phyloP scores from a whole-genome alignment of 441 rosid species.

The Capsella rubella region DNA sequence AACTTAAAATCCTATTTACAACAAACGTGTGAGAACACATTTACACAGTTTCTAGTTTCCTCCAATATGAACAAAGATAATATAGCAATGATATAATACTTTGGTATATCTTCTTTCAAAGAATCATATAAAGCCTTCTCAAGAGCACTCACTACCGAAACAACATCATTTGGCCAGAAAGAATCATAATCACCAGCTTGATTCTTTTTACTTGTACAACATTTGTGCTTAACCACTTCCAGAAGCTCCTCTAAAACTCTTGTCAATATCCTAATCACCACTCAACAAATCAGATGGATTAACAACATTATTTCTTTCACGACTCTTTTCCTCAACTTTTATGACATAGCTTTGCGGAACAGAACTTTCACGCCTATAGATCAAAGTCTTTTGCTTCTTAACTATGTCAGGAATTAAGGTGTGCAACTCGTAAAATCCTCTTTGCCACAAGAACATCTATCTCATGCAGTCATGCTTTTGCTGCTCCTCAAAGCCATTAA shows the following conservation, averaged over 20 bases:
- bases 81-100: slow-evolving; percentile 59
- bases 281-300: slow-evolving; percentile 50
- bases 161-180: slow-evolving; percentile 76
- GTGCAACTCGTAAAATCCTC: slow-evolving; percentile 56
- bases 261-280: slow-evolving; percentile 64
- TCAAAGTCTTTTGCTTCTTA: background rate
- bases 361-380: slow-evolving; percentile 45
- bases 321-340: slow-evolving; percentile 51
- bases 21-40: background rate
- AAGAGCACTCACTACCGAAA: slow-evolving; percentile 61
- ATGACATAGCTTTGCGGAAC: slow-evolving; percentile 49
- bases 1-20: background rate
- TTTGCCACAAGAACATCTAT: slow-evolving; percentile 75
- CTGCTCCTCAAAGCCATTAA: slow-evolving; percentile 60
- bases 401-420: slow-evolving; percentile 60
- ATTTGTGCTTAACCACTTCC: slow-evolving; percentile 59
- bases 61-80: no score
- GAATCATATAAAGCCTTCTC: slow-evolving; percentile 73
- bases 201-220: slow-evolving; percentile 51
- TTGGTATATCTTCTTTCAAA: slow-evolving; percentile 57
- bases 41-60: no score
- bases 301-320: slow-evolving; percentile 57
- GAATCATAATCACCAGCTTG: slow-evolving; percentile 40
- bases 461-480: slow-evolving; percentile 75
- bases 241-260: slow-evolving; percentile 75